phyloP scores from a whole-genome alignment of 2,329 filamentous ascomycete genomes.

The Bisporella sp. region DNA sequence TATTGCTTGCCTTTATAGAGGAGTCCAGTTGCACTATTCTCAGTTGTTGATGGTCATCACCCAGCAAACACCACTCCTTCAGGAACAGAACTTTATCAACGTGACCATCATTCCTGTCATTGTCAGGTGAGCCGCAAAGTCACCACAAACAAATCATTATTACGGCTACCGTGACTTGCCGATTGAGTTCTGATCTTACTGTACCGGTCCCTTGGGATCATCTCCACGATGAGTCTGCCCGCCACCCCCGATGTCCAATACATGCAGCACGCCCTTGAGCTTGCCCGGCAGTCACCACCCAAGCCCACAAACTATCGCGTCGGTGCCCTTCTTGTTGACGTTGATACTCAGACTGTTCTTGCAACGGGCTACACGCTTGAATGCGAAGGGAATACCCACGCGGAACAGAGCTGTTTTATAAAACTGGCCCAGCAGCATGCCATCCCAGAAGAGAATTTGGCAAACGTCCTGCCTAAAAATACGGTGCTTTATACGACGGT shows the following conservation, averaged over 20 bases:
- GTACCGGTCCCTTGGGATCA: no score
- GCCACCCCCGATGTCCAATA: conserved; percentile 26
- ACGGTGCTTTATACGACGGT: conserved; percentile 82
- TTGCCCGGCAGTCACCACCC: conserved; percentile 73
- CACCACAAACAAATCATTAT: no score
- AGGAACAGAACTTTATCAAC: no score
- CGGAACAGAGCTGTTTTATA: conserved; percentile 83
- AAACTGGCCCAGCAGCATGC: conserved; percentile 54
- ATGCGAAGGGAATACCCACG: conserved; percentile 87
- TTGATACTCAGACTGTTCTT: conserved; percentile 51
- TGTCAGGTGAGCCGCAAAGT: no score
- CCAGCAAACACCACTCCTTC: no score
- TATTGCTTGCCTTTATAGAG: no score
- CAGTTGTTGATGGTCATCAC: no score
- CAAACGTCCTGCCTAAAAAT: conserved; percentile 41
- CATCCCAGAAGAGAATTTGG: conserved; percentile 48
- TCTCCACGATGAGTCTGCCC: no score
- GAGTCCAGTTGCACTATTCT: no score
- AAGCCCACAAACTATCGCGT: conserved; percentile 91
- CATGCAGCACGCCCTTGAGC: conserved; percentile 66
- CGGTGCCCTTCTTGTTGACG: conserved; percentile 74
- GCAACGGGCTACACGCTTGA: conserved; percentile 88
- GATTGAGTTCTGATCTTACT: no score
- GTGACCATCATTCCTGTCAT: no score
- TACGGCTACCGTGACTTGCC: no score